These are phyloP conservation scores for Talaromyces sp. DNA, from an alignment of 2,329 filamentous ascomycete species.

Conservation along the genomic window DNA sequence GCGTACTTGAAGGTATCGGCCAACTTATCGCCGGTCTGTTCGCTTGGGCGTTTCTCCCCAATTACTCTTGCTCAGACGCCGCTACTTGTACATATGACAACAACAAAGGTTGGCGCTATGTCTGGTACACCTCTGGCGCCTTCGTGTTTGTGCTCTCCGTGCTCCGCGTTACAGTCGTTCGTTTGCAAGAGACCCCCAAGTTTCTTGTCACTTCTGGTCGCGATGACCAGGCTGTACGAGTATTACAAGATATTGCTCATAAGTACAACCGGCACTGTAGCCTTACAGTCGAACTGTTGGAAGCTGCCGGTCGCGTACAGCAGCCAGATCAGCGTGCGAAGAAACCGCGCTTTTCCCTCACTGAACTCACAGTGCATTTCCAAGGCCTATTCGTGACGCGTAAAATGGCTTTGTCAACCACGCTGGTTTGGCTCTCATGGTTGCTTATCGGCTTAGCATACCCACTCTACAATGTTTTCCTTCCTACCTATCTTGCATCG, in stretches of 20 bases:
- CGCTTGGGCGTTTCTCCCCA: constrained; percentile 49
- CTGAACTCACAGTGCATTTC: constrained; percentile 50
- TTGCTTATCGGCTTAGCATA: constrained; percentile 66
- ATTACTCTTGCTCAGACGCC: constrained; percentile 45
- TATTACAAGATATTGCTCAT: constrained; percentile 46
- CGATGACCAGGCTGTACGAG: constrained; percentile 48
- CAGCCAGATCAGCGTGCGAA: constrained; percentile 28
- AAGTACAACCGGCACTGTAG: constrained; percentile 51
- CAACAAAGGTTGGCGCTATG: constrained; percentile 55
- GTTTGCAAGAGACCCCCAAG: constrained; percentile 53
- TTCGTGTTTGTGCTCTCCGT: constrained; percentile 53
- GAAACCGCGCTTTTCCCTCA: constrained; percentile 24
- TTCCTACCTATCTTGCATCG: constrained; percentile 58
- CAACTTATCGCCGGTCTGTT: constrained; percentile 50
- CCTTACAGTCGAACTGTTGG: constrained; percentile 47
- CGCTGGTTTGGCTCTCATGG: constrained; percentile 65
- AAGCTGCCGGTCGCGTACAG: constrained; percentile 42
- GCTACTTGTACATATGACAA: constrained; percentile 46
- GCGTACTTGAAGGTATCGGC: constrained; percentile 34
- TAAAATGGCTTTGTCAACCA: constrained; percentile 56
- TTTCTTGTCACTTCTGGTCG: constrained; percentile 51
- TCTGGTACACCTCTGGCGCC: constrained; percentile 50
- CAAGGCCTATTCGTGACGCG: constrained; percentile 60
- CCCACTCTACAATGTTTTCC: constrained; percentile 69
- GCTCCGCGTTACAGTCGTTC: constrained; percentile 50